Conservation (phyloP, 2,329 filamentous ascomycete genomes). For the Pestalotiopsis sp. region DNA sequence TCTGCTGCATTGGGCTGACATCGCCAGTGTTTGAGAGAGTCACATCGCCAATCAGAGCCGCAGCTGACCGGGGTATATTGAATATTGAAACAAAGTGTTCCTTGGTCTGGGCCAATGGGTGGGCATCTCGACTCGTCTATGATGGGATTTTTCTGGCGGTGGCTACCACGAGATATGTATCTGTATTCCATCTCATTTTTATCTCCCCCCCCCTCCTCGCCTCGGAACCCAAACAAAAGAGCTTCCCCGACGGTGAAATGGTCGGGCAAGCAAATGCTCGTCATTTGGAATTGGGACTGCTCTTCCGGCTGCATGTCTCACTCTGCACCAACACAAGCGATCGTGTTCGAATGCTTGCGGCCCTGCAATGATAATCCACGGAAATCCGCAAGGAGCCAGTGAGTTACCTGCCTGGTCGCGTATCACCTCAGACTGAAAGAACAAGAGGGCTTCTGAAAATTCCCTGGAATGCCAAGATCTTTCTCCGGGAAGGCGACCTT, state of each 20-base stretch:
- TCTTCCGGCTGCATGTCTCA: background rate
- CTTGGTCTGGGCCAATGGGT: constrained; percentile 5
- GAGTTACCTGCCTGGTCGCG: background rate
- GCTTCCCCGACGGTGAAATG: background rate
- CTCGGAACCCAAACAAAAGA: background rate
- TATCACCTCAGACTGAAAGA: background rate
- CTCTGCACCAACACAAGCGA: background rate
- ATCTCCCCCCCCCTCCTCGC: background rate
- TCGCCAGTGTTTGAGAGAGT: constrained; percentile 11
- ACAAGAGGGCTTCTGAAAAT: background rate
- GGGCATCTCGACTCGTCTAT: background rate
- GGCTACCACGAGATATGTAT: background rate
- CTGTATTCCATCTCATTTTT: background rate
- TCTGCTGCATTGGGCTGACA: constrained; percentile 7
- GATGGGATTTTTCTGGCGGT: background rate
- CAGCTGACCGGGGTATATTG: background rate
- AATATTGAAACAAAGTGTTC: constrained; percentile 9
- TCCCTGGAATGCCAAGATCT: background rate
- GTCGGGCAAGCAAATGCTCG: background rate
- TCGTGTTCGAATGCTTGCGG: background rate
- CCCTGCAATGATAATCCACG: constrained; percentile 9
- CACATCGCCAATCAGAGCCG: constrained; percentile 8
- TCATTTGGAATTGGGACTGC: background rate
- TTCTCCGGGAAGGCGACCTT: background rate
- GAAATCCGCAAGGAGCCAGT: background rate